Evolutionary conservation across 805 yeast species (phyloP), one percentile per base, ranked within the genome.

Genomic region (Wickerhamomyces chambardii): DNA sequence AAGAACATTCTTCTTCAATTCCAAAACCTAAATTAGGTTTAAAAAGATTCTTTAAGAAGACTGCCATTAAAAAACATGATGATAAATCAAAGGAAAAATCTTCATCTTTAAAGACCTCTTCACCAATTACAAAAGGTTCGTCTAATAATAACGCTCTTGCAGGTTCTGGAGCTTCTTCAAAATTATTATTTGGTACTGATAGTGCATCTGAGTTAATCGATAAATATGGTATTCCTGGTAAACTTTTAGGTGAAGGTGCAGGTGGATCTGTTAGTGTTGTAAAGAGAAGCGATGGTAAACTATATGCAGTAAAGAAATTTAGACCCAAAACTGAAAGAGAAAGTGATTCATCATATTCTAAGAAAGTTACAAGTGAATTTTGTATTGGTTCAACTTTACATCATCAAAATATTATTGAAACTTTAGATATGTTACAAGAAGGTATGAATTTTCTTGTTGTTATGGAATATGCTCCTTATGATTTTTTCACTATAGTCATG

Each of bases 391-490:
- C 90, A 2, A 83, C 96, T 1, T 66, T 89, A 42, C 81, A 83
- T 52, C 95, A 89, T 57, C 85, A 94, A 16, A 87, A 89, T 54
- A 83, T 89, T 44, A 83, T 89, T 39, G 90, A 84, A 55, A 89
- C 97, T 1, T 75, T 89, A 35, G 97, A 89, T 53, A 86, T 89
- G 35, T 81, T 89, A 31, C 86, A 85, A 58, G 97, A 89, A 50
- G 77, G 81, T 45, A 92, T 84, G 42, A 68, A 90, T 37, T 81
- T 86, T 39, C 75, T 82, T 47, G 96, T 89, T 59, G 89, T 89
- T 32, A 83, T 89, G 94, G 97, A 89, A 53, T 89, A 85, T 57
- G 87, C 95, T 56, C 95, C 89, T 46, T 87, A 73, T 54, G 97
- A 89, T 55, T 65, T 89, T 45, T 89, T 89, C 59, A 96, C 96